Base-by-base conservation (phyloP, 2,329 filamentous ascomycete species). In the Penicillium sp. region DNA sequence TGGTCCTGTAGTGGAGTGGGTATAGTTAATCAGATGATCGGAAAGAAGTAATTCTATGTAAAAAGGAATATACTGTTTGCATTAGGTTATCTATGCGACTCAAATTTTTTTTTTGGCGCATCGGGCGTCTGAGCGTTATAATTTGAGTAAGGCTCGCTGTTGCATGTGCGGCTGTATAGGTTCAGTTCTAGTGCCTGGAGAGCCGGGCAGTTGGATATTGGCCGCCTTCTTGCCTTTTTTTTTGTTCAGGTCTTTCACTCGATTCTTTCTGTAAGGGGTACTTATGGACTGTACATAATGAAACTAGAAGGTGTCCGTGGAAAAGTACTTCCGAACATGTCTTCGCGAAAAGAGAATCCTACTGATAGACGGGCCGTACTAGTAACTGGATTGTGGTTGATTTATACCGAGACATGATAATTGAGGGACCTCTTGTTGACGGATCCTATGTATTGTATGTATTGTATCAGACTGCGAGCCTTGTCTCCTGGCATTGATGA, bases 101-200 rank as follows among this genome's bases (percentile, higher is more conserved):
- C 30, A 4, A 10, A 40, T 53, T 28, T 40, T 28, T 53, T 53
- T 28, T 40, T 28, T 17, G 22, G 30, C 51, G 51, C 35, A 22
- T 54, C 51, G 51, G 35, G 51, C 51, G 51, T 54, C 51, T 40
- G 22, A 54, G 24, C 33, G 15, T 38, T 19, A 40, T 38, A 40
- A 24, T 17, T n/a, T 17, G 5, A 3, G 3, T 4, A n/a, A 19
- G 15, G 22, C 19, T 35, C 15, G 22, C n/a, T 26, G 10, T 19
- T 4, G 30, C 30, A 12, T 12, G 3, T 12, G 30, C 30, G 3
- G 30, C 30, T 13, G 9, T 12, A 33, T 33, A 33, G 10, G 30
- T 33, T 33, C 30, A 33, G 30, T 10, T 12, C 30, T 10, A 12
- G 30, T 33, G 49, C 28, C 30, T 28, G 13, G 5, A 33, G 19